These are phyloP conservation scores for Protomyces lactucae-debilis DNA, from an alignment of 1,139 yeast genomes.

Conservation along the genomic window DNA sequence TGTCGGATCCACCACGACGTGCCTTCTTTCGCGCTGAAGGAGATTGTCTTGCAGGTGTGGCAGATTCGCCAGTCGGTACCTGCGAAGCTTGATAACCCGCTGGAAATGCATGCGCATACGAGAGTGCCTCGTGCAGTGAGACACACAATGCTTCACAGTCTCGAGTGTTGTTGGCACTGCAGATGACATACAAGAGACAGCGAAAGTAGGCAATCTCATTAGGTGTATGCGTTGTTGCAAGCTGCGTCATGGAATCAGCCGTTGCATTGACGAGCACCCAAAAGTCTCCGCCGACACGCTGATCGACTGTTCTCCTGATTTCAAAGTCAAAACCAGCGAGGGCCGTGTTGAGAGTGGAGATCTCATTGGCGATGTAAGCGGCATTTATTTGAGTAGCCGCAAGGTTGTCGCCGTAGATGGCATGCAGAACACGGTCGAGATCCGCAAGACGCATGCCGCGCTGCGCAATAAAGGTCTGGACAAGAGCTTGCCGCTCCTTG, in stretches of 20 bases:
- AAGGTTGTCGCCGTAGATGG: neutral
- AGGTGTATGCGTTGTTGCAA: conserved; percentile 19
- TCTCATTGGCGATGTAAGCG: conserved; percentile 47
- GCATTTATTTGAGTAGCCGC: neutral
- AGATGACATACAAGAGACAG: conserved; percentile 12
- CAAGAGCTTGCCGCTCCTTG: neutral
- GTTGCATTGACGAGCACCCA: conserved; percentile 25
- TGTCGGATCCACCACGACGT: neutral
- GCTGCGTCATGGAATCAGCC: conserved; percentile 17
- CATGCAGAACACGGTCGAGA: conserved; percentile 2
- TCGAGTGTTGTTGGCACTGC: conserved; percentile 12
- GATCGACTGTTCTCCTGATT: conserved; percentile 18
- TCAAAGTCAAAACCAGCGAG: conserved; percentile 14
- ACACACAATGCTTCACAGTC: conserved; percentile 14
- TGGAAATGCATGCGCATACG: neutral
- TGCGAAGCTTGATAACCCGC: neutral
- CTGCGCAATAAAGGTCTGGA: conserved; percentile 7
- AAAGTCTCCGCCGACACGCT: conserved; percentile 9
- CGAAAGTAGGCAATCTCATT: conserved; percentile 20
- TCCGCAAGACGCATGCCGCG: neutral
- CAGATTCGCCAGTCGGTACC: neutral
- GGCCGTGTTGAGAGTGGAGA: conserved; percentile 7
- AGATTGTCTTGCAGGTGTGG: neutral
- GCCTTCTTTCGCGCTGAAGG: neutral
- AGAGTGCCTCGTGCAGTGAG: conserved; percentile 14